Percentiles rank a stretch among this genome's conserved stretches.
Conservation (phyloP, 352 stramenopile genomes). For the Phytophthora melonis region DNA sequence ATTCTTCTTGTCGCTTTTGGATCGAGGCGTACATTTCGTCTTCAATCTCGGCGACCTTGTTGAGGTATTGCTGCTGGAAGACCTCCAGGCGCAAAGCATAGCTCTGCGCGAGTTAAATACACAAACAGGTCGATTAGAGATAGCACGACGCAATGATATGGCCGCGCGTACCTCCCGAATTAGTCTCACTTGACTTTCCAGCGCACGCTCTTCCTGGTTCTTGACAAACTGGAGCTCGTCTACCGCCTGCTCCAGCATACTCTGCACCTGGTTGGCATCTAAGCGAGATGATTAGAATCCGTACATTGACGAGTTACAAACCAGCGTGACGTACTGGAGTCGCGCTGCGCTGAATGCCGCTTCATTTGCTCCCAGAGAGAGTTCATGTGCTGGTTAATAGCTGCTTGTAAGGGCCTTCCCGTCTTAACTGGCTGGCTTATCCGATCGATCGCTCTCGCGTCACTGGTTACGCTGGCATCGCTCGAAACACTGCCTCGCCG, state of each 20-base stretch:
- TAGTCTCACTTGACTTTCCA: slow-evolving; percentile 56
- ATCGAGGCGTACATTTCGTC: slow-evolving; percentile 60
- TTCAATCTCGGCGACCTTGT: slow-evolving; percentile 63
- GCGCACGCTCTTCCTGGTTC: slow-evolving; percentile 54
- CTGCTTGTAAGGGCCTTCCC: slow-evolving; percentile 28
- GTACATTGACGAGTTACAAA: not conserved
- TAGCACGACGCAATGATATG: not conserved
- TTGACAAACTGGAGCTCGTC: slow-evolving; percentile 67
- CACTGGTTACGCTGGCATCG: slow-evolving; percentile 13
- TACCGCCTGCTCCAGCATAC: slow-evolving; percentile 58
- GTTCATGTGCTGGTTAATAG: slow-evolving; percentile 63
- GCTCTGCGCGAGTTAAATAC: slow-evolving; percentile 35
- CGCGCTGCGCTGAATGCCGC: slow-evolving; percentile 48
- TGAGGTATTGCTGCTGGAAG: slow-evolving; percentile 71
- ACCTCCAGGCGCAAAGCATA: slow-evolving; percentile 64
- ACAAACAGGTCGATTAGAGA: not conserved
- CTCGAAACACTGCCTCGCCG: slow-evolving; percentile 7
- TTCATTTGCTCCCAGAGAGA: slow-evolving; percentile 60
- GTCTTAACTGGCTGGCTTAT: not conserved
- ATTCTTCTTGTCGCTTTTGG: slow-evolving; percentile 49
- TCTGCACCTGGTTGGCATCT: slow-evolving; percentile 57
- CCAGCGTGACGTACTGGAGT: slow-evolving; percentile 44
- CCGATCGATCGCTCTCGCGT: not conserved
- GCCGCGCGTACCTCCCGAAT: slow-evolving; percentile 63
- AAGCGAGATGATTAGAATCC: slow-evolving; percentile 2